Base-by-base conservation (phyloP, 2,329 filamentous ascomycete species). In the Trichoderma koningiopsis region DNA sequence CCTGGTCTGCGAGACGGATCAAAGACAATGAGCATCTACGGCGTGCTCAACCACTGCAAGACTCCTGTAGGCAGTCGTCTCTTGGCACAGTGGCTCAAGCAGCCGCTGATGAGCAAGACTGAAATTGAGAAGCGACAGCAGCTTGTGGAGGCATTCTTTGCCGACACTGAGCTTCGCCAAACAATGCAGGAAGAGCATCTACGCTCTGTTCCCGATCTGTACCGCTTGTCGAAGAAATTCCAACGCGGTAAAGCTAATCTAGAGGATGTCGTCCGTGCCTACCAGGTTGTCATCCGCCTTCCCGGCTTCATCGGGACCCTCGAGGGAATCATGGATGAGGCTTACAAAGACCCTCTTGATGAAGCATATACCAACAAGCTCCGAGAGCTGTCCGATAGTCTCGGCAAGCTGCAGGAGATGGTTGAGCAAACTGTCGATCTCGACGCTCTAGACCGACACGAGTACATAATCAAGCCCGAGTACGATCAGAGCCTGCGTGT, bases 391-490 rank as follows among this genome's bases (percentile, higher is more conserved):
- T 92, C 90, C 6, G 89, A 93, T 75, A 92, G 90, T 75, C 86
- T 99, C 62, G 90, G 87, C 31, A 97, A 94, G 77, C 84, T 99
- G 13, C 92, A 95, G 76, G 96, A 99, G 78, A 97, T 99, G 93
- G 96, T 99, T 0, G 96, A 99, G 82, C 97, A 96, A 1, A 99
- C 96, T 0, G 94, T 99, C 16, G 96, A 99, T 76, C 87, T 99
- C 0, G 93, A 97, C 69, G 96, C 96, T 3, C 87, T 99, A 13
- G 95, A 99, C 76, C 94, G 96, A 73, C 96, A 99, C 77, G 96
- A 99, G 78, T 99, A 96, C 81, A 95, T 97, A 75, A 99, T 99
- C 86, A 99, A 98, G 81, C 92, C 96, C 0, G 96, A 99, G 77
- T 99, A 97, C 72, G 96, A 99, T 76, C 94, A 97, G 70, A 88